phyloP scores from a whole-genome alignment of 2,329 filamentous ascomycete species.

The Ceratocystis lukuohia region DNA sequence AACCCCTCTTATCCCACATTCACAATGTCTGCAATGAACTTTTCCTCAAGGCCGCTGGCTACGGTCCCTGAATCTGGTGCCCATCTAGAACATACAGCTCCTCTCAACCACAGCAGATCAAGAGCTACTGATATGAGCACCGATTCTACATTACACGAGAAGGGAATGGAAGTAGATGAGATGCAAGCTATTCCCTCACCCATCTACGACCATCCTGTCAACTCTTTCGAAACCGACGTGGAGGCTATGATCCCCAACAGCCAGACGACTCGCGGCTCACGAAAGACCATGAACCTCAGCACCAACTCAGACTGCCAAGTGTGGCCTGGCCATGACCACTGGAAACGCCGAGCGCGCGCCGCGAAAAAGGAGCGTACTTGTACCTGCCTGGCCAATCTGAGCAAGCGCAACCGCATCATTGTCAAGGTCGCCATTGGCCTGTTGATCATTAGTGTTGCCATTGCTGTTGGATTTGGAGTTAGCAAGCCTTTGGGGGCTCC shows the following conservation, averaged over 20 bases:
- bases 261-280: slow-evolving; percentile 25
- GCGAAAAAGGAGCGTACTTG: slow-evolving; percentile 41
- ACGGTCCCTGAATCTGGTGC: slow-evolving; percentile 6
- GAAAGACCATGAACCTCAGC: slow-evolving; percentile 29
- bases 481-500: slow-evolving; percentile 47
- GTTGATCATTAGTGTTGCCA: slow-evolving; percentile 39
- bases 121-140: slow-evolving; percentile 19
- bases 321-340: slow-evolving; percentile 47
- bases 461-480: slow-evolving; percentile 46
- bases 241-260: slow-evolving; percentile 37
- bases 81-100: slow-evolving; percentile 6
- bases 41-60: slow-evolving; percentile 10
- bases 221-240: slow-evolving; percentile 46
- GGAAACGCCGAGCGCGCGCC: slow-evolving; percentile 45
- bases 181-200: slow-evolving; percentile 34
- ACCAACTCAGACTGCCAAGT: slow-evolving; percentile 40
- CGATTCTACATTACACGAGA: slow-evolving; percentile 21
- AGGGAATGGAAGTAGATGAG: slow-evolving; percentile 27
- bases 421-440: slow-evolving; percentile 41
- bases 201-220: slow-evolving; percentile 27
- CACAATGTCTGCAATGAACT: slow-evolving; percentile 9
- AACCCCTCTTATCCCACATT: not conserved
- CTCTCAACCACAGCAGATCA: slow-evolving; percentile 14
- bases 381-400: slow-evolving; percentile 40
- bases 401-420: slow-evolving; percentile 40